Base-by-base conservation (phyloP, 2,329 filamentous ascomycete genomes). In the Dactylellina cionopaga region DNA sequence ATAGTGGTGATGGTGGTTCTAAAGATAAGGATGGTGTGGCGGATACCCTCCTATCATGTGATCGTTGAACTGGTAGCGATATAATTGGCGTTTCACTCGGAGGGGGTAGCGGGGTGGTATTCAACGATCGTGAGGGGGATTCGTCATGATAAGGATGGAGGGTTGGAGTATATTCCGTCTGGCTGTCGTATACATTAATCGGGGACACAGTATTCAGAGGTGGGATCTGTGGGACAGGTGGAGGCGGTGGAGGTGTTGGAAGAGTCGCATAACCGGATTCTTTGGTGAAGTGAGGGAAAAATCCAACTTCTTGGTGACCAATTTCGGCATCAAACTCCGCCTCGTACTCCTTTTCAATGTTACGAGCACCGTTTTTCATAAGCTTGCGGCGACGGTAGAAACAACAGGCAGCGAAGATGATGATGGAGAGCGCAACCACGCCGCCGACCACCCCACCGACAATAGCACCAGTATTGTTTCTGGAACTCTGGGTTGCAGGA, bases 371-470 rank as follows among this genome's bases (percentile, higher is more conserved):
- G 6, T 15, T 22, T 19, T 39, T 51, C 44, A 47, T 41, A 17
- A 65, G 59, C 13, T 72, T 65, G 33, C 74, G 74, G n/a, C 80
- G 80, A 19, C 81, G 82, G 58, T 83, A 55, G 17, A 84, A 75
- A 74, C 83, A 81, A 76, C 82, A 84, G 35, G 79, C 77, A 7
- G 76, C 80, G 5, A 80, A 73, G 17, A 78, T 80, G 44, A 84
- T 77, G n/a, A 85, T 76, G 1, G 77, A 80, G 17, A 85, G 74
- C 11, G 76, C 80, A 0, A 76, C 81, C 2, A 84, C 80, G 13
- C 84, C 84, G 15, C 83, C 83, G 6, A 84, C 81, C 2, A 80
- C 79, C 24, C 83, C 83, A 9, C 83, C 83, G 5, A 79, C 82
- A 47, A 85, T 84, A 13, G 83, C 80, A 3, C 82, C 83, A 9